A percentile compares a stretch with the other conserved stretches of the same genome.
Conservation (phyloP, 805 yeast genomes). For the Allodekkera sacchari region DNA sequence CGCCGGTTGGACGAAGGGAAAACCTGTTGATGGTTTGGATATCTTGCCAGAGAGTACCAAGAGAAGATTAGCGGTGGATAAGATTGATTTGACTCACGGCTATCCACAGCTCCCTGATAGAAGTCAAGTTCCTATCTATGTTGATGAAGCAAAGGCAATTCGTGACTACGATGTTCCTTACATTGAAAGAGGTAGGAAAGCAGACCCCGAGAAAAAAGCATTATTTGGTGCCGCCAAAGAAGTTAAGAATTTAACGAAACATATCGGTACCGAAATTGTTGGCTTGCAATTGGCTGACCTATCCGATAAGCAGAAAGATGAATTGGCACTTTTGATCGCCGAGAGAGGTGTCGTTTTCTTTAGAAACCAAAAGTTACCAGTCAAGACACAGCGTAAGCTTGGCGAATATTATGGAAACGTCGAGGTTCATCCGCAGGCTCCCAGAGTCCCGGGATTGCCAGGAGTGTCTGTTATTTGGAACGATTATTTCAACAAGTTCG, state of each 20-base stretch:
- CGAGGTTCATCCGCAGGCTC: slow-evolving; percentile 31
- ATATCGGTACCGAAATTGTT: slow-evolving; percentile 41
- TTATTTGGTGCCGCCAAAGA: slow-evolving; percentile 31
- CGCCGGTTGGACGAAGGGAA: not conserved
- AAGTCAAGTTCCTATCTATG: slow-evolving; percentile 26
- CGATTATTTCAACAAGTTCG: slow-evolving; percentile 24
- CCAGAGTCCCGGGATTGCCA: slow-evolving; percentile 26
- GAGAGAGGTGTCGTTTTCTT: slow-evolving; percentile 46
- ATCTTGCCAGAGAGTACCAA: slow-evolving; percentile 19
- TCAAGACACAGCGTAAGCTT: slow-evolving; percentile 33
- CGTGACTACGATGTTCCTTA: slow-evolving; percentile 27
- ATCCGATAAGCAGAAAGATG: slow-evolving; percentile 35
- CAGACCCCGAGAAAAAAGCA: slow-evolving; percentile 35
- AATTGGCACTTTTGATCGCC: slow-evolving; percentile 37
- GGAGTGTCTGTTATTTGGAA: slow-evolving; percentile 37
- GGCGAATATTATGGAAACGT: slow-evolving; percentile 39
- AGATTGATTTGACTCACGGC: slow-evolving; percentile 28
- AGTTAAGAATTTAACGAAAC: slow-evolving; percentile 34
- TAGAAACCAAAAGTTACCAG: slow-evolving; percentile 37
- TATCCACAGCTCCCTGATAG: slow-evolving; percentile 31
- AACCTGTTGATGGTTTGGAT: slow-evolving; percentile 10
- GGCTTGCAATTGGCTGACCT: slow-evolving; percentile 38
- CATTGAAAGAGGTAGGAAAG: slow-evolving; percentile 26
- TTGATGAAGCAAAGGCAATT: slow-evolving; percentile 33
- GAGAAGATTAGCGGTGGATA: slow-evolving; percentile 27